A percentile compares a stretch with the other conserved stretches of the same genome.
phyloP scores from a whole-genome alignment of 75 land plant species.

The Picea sitchensis region DNA sequence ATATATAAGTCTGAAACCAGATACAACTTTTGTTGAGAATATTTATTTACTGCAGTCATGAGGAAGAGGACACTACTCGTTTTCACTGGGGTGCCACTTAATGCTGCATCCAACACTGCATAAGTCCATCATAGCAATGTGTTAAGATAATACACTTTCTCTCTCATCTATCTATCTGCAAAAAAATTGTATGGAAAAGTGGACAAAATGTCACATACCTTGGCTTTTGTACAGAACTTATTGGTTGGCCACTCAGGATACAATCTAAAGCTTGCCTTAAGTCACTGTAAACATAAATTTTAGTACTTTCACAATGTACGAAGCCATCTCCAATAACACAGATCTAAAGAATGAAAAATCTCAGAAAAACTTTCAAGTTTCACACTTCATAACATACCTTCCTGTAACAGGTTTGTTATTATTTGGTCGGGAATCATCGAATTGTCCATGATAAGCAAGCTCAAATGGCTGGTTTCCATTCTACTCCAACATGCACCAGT shows the following conservation, averaged over 20 bases:
- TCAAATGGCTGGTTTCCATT: constrained; percentile 35
- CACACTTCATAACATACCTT: constrained; percentile 19
- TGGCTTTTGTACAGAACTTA: constrained; percentile 27
- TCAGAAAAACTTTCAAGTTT: not conserved
- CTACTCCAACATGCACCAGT: constrained; percentile 10
- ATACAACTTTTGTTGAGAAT: too few species aligned
- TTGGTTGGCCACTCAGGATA: constrained; percentile 31
- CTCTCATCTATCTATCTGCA: not conserved
- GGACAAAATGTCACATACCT: constrained; percentile 18
- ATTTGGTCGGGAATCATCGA: constrained; percentile 48
- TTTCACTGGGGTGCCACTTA: constrained; percentile 28
- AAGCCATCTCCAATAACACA: not conserved
- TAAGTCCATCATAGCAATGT: not conserved
- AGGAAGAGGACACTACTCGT: too few species aligned
- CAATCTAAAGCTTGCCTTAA: constrained; percentile 43
- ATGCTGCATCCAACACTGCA: constrained; percentile 54
- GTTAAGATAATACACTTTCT: not conserved
- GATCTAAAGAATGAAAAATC: not conserved
- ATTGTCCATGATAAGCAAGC: constrained; percentile 48
- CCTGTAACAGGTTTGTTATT: constrained; percentile 40
- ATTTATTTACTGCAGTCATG: too few species aligned
- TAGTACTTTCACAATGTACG: not conserved
- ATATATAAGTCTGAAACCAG: too few species aligned
- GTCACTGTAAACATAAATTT: constrained; percentile 24
- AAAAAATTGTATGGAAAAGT: not conserved